Evolutionary conservation across 805 yeast genomes (phyloP).

Genomic region (Cyberlindnera galapagoensis): DNA sequence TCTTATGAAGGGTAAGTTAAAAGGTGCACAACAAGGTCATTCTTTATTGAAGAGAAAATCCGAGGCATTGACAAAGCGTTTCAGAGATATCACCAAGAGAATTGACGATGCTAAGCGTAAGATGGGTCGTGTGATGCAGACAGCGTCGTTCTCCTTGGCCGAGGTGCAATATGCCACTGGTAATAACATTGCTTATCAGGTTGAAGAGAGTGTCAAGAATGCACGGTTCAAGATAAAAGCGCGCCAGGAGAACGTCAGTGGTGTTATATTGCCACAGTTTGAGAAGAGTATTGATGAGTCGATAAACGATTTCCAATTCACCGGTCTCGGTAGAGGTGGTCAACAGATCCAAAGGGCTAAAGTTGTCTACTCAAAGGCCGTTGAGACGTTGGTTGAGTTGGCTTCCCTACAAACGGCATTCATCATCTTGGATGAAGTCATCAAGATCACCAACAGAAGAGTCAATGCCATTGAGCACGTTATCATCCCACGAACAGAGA

Average conservation of each 20-base stretch:
- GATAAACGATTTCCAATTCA: conserved; percentile 89
- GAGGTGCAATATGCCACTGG: conserved; percentile 98
- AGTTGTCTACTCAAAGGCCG: conserved; percentile 87
- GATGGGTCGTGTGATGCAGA: conserved; percentile 98
- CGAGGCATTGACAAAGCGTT: conserved; percentile 93
- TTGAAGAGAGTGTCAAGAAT: conserved; percentile 85
- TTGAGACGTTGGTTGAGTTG: conserved; percentile 92
- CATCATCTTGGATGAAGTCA: conserved; percentile 93
- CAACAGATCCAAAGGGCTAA: conserved; percentile 96
- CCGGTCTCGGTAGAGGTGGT: conserved; percentile 98
- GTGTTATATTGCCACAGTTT: conserved; percentile 90
- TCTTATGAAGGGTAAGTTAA: conserved; percentile 88
- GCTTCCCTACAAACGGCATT: conserved; percentile 97
- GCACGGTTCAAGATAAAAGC: conserved; percentile 91
- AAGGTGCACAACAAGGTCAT: conserved; percentile 97
- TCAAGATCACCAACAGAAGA: conserved; percentile 95
- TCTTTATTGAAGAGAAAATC: conserved; percentile 90
- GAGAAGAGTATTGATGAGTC: conserved; percentile 78
- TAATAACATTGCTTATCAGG: conserved; percentile 91
- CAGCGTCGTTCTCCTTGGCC: conserved; percentile 95
- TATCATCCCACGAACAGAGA: conserved; percentile 95
- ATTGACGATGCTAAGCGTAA: conserved; percentile 83
- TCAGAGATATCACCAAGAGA: conserved; percentile 90
- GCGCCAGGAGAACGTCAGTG: conserved; percentile 92
- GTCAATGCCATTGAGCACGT: conserved; percentile 98